These are phyloP conservation scores for Colletotrichum falcatum DNA, from an alignment of 2,329 filamentous ascomycete genomes.

Conservation along the genomic window DNA sequence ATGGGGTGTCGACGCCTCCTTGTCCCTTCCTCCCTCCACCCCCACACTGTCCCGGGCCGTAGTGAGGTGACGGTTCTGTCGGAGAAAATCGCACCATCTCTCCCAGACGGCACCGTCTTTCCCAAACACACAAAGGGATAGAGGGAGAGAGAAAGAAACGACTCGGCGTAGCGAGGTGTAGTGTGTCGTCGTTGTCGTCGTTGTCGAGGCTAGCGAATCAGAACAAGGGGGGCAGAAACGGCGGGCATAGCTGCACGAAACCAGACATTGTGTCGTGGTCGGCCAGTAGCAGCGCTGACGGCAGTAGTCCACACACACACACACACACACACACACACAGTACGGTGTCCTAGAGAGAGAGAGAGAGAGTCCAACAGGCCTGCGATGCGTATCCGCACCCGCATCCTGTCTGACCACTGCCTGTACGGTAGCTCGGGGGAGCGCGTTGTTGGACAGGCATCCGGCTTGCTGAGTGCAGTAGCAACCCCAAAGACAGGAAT, in stretches of 20 bases:
- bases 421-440: neutral
- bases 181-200: neutral
- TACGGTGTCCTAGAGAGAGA: no score
- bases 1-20: neutral
- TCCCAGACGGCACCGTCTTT: neutral
- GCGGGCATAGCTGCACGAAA: conserved; percentile 27
- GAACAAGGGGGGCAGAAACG: conserved; percentile 10
- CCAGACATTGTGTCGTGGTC: conserved; percentile 29
- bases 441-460: conserved; percentile 25
- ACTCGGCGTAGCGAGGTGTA: conserved; percentile 5
- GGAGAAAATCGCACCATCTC: neutral
- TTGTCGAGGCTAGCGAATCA: conserved; percentile 3
- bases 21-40: neutral
- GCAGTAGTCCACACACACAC: no score
- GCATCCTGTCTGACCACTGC: neutral
- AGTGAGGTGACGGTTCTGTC: conserved; percentile 5
- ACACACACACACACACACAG: no score
- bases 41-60: neutral
- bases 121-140: conserved; percentile 4
- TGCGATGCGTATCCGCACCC: conserved; percentile 20
- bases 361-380: neutral
- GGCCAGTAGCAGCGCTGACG: neutral
- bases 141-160: neutral
- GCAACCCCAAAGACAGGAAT: neutral
- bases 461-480: conserved; percentile 18